Base-by-base conservation (phyloP, 2,329 filamentous ascomycete species). In the Bipolaris zeicola region DNA sequence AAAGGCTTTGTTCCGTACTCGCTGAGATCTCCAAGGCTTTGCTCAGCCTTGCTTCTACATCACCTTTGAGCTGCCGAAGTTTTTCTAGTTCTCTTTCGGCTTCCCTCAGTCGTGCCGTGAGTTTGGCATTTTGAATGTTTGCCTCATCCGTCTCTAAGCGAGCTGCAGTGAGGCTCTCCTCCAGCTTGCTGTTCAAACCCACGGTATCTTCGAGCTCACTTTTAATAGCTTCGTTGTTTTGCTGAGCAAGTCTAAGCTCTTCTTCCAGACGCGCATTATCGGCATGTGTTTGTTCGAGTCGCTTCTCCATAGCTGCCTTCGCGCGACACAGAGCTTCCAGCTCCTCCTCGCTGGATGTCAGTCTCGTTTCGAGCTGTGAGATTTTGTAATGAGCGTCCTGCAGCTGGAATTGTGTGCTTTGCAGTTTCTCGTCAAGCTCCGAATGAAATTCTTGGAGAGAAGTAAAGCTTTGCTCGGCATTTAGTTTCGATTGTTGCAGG, bases 221-320 rank as follows among this genome's bases (percentile, higher is more conserved):
- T 24, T 63, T 52, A 18, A 64, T 45, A 6, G 59, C 52, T 1
- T 38, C 48, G 3, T 64, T 63, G n/a, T 28, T 43, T 20, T 58
- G 28, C 6, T 57, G 65, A 14, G 64, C 60, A 18, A 53, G 36
- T 5, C 24, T 51, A 10, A 73, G 58, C 38, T 69, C 65, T 3
- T 57, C 47, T 13, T 72, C 62, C 26, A 75, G 59, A 14, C 51
- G 46, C 18, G 24, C 34, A 16, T 68, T 69, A 6, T 60, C 33
- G 33, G 49, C 33, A 2, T 43, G 44, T 1, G 61, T 58, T 14
- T 59, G 58, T 24, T 64, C 50, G 5, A 72, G 62, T 14, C 58
- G 60, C 10, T 51, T 58, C 14, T 68, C 63, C 1, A 65, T 46
- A 20, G 58, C 54, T 10, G 46, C 46, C 20, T 66, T 68, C 1